Percentiles rank a stretch among this genome's conserved stretches.
These are phyloP conservation scores for Coffea eugenioides DNA, from an alignment of 257 asterid genomes.

Conservation along the genomic window DNA sequence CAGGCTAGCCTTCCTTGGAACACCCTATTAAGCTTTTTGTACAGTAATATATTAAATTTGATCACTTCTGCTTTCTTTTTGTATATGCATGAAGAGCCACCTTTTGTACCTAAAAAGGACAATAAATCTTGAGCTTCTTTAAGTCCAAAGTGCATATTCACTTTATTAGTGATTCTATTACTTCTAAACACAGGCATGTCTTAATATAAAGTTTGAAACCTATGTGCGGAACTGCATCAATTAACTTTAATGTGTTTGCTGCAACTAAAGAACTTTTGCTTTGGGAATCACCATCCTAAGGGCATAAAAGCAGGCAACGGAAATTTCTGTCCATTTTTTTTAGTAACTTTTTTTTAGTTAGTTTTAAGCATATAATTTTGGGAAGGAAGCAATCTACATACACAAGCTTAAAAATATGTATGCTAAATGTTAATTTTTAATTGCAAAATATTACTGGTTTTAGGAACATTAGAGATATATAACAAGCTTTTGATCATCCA, in stretches of 20 bases:
- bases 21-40: neutral
- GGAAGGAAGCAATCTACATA: too few species aligned
- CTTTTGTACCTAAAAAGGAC: neutral
- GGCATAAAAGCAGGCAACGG: too few species aligned
- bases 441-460: too few species aligned
- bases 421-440: too few species aligned
- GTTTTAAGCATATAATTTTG: too few species aligned
- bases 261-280: neutral
- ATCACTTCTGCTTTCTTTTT: neutral
- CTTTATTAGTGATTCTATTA: neutral
- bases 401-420: too few species aligned
- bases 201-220: too few species aligned
- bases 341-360: too few species aligned
- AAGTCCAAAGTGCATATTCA: neutral
- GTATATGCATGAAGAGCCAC: neutral
- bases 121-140: neutral
- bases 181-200: too few species aligned
- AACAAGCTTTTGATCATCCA: too few species aligned
- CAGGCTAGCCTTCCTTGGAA: slow-evolving; percentile 1
- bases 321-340: too few species aligned
- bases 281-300: neutral
- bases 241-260: neutral
- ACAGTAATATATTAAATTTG: neutral
- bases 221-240: neutral
- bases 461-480: too few species aligned